Percentiles rank a stretch among this genome's conserved stretches.
Conservation (phyloP, 352 stramenopile genomes). For the Phytophthora cryptogea region DNA sequence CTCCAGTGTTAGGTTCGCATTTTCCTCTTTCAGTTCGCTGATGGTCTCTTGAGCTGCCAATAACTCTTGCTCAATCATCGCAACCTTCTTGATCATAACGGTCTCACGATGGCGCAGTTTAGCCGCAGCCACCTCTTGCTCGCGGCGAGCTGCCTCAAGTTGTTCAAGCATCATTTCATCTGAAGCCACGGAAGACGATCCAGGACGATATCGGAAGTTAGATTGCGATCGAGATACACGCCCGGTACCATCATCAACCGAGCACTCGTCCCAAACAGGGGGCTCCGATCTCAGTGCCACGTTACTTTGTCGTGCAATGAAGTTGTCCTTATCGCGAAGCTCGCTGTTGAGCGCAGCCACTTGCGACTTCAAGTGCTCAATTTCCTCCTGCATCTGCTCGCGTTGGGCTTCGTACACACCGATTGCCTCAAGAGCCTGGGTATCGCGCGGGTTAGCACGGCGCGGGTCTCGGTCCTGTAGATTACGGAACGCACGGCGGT, state of each 20-base stretch:
- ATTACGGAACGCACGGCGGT: slow-evolving; percentile 64
- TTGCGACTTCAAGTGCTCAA: slow-evolving; percentile 63
- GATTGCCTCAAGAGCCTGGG: slow-evolving; percentile 71
- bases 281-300: slow-evolving; percentile 26
- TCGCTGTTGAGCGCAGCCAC: slow-evolving; percentile 68
- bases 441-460: slow-evolving; percentile 60
- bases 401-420: slow-evolving; percentile 70
- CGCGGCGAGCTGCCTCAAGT: slow-evolving; percentile 69
- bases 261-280: slow-evolving; percentile 34
- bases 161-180: slow-evolving; percentile 78
- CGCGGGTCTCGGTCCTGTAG: slow-evolving; percentile 70
- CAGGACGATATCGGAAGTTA: slow-evolving; percentile 2
- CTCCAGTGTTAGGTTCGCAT: slow-evolving; percentile 76
- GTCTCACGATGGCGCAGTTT: slow-evolving; percentile 69
- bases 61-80: slow-evolving; percentile 75
- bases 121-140: slow-evolving; percentile 70
- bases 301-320: slow-evolving; percentile 45
- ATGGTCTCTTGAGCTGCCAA: slow-evolving; percentile 63
- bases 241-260: slow-evolving; percentile 6
- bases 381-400: slow-evolving; percentile 78
- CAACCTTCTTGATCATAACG: slow-evolving; percentile 81
- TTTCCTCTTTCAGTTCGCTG: slow-evolving; percentile 78
- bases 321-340: slow-evolving; percentile 81
- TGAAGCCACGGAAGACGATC: slow-evolving; percentile 38
- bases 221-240: slow-evolving; percentile 13